Evolutionary conservation across 2,329 filamentous ascomycete species (phyloP).

Genomic region (Microcyclospora tardicrescens): DNA sequence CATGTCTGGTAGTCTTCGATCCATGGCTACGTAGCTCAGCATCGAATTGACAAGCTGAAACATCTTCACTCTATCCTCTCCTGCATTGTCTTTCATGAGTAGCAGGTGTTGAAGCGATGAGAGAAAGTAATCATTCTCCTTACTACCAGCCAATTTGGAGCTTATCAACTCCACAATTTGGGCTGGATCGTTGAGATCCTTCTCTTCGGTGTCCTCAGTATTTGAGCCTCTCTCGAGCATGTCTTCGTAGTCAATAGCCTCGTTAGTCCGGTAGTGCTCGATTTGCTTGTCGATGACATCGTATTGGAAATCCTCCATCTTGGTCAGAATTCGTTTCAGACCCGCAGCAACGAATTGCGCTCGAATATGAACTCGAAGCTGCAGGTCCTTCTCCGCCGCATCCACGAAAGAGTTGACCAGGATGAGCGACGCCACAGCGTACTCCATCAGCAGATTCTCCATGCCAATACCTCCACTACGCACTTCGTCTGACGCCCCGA

Average conservation of each 20-base stretch:
- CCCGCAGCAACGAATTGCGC: constrained; percentile 94
- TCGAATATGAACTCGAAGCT: constrained; percentile 83
- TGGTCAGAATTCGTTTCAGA: constrained; percentile 82
- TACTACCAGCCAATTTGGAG: constrained; percentile 66
- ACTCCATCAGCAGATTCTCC: constrained; percentile 99
- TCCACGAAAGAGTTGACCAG: constrained; percentile 95
- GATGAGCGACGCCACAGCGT: constrained; percentile 86
- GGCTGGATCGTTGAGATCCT: constrained; percentile 80
- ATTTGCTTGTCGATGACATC: constrained; percentile 98
- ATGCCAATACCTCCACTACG: constrained; percentile 93
- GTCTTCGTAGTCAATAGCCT: constrained; percentile 97
- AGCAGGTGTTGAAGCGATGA: constrained; percentile 92
- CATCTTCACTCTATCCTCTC: constrained; percentile 83
- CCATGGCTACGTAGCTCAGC: constrained; percentile 98
- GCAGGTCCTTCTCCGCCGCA: constrained; percentile 74
- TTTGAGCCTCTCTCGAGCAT: constrained; percentile 83
- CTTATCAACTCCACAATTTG: constrained; percentile 94
- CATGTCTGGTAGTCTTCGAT: constrained; percentile 86
- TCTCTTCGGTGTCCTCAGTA: constrained; percentile 78
- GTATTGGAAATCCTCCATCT: constrained; percentile 98
- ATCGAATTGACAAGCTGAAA: constrained; percentile 98
- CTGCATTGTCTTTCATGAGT: constrained; percentile 79
- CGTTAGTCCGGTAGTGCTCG: constrained; percentile 81
- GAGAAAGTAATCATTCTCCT: constrained; percentile 88
- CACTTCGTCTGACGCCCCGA: constrained; percentile 91